Percentiles rank a stretch among this genome's conserved stretches.
These are phyloP conservation scores for Paradendryphiella salina DNA, from an alignment of 2,329 filamentous ascomycete genomes.

Conservation along the genomic window DNA sequence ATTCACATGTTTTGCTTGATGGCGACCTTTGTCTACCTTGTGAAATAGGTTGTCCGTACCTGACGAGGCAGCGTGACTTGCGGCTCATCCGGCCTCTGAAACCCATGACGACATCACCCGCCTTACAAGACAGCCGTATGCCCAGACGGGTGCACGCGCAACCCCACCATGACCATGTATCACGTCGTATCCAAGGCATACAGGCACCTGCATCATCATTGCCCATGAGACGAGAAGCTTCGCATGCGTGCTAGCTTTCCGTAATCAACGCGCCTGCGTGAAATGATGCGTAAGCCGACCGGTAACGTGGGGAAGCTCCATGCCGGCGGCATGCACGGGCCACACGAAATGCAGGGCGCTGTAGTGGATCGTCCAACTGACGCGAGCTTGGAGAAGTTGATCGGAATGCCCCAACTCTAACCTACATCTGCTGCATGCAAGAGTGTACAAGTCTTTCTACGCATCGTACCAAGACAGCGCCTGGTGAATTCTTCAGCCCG, in stretches of 20 bases:
- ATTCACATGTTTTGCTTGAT: conserved; percentile 1
- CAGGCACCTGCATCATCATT: too few species aligned
- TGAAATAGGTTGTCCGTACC: conserved; percentile 16
- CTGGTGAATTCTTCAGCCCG: not conserved
- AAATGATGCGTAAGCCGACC: not conserved
- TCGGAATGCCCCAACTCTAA: conserved; percentile 15
- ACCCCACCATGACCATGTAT: not conserved
- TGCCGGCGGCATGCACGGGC: conserved; percentile 19
- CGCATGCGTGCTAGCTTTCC: not conserved
- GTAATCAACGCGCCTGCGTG: conserved; percentile 1
- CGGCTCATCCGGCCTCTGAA: conserved; percentile 32
- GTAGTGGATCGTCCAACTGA: conserved; percentile 18
- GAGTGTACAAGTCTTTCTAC: not conserved
- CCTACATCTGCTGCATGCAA: not conserved
- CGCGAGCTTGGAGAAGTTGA: conserved; percentile 25
- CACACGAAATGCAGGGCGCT: conserved; percentile 20
- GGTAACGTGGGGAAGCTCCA: conserved; percentile 20
- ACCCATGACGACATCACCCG: conserved; percentile 42
- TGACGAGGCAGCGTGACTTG: conserved; percentile 39
- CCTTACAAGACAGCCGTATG: conserved; percentile 17
- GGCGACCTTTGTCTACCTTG: conserved; percentile 7
- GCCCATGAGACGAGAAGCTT: not conserved
- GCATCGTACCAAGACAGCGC: not conserved
- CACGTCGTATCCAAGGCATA: too few species aligned
- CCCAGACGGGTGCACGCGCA: not conserved